These are phyloP conservation scores for Kwoniella pini DNA, from an alignment of 768 basidiomycete genomes.

Conservation along the genomic window DNA sequence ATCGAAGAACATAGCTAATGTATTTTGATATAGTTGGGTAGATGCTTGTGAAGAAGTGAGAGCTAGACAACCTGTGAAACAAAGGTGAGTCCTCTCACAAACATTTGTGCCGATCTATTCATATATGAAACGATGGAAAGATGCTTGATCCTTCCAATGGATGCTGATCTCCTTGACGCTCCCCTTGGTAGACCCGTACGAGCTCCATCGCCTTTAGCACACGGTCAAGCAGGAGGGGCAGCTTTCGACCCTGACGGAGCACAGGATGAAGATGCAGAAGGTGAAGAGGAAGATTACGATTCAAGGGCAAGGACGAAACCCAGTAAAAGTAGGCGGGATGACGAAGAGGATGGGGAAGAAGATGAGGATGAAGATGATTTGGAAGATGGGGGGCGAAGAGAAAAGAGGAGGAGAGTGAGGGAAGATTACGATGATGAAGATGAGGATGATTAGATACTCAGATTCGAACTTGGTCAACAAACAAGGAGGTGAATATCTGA, in stretches of 20 bases:
- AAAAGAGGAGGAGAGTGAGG: conserved; percentile 29
- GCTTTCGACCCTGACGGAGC: conserved; percentile 18
- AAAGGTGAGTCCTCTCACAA: conserved; percentile 44
- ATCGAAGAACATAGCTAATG: neutral
- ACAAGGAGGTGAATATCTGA: neutral
- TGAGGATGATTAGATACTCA: conserved; percentile 33
- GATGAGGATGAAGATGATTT: conserved; percentile 77
- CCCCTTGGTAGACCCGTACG: conserved; percentile 10
- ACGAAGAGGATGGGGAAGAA: conserved; percentile 61
- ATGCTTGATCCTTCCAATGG: neutral
- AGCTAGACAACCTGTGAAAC: conserved; percentile 33
- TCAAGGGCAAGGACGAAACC: neutral
- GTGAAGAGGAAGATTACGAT: conserved; percentile 73
- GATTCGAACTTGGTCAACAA: neutral
- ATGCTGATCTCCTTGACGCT: too few relatives aligned
- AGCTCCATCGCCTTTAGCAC: conserved; percentile 28
- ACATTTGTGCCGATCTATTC: too few relatives aligned
- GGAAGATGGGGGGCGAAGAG: conserved; percentile 22
- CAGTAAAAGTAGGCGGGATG: neutral
- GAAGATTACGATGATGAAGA: conserved; percentile 47
- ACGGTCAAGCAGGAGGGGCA: conserved; percentile 36
- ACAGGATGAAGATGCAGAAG: conserved; percentile 18
- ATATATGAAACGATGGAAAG: too few relatives aligned
- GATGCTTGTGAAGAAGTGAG: conserved; percentile 51
- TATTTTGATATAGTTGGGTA: conserved; percentile 42